These are phyloP conservation scores for Nakaseomyces kungkrabaensis DNA, from an alignment of 1,139 yeast genomes.

Conservation along the genomic window DNA sequence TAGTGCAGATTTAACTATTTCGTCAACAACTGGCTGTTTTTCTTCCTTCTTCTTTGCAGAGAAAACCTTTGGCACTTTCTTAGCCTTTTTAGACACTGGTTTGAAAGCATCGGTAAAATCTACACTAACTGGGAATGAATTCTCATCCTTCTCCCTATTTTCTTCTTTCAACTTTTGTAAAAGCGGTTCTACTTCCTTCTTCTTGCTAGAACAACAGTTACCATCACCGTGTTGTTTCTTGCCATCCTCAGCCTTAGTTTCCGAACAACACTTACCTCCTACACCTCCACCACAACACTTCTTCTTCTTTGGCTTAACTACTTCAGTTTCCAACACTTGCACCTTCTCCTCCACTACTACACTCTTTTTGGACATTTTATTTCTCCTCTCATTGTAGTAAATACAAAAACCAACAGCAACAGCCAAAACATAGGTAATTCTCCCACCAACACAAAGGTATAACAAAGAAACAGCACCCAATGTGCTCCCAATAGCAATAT, in stretches of 20 bases:
- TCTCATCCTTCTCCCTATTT: constrained; percentile 1
- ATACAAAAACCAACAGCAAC: constrained; percentile 23
- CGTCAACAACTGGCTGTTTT: constrained; percentile 15
- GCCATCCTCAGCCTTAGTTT: not conserved
- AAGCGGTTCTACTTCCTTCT: constrained; percentile 6
- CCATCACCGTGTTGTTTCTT: constrained; percentile 13
- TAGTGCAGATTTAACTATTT: constrained; percentile 22
- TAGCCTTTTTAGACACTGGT: constrained; percentile 11
- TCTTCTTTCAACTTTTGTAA: constrained; percentile 8
- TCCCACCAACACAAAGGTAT: constrained; percentile 26
- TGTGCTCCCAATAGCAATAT: constrained; percentile 4
- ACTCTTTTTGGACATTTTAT: not conserved
- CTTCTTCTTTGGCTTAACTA: not conserved
- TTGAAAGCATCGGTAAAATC: constrained; percentile 35
- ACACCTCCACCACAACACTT: constrained; percentile 4
- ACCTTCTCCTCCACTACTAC: not conserved
- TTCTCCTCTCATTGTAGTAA: constrained; percentile 13
- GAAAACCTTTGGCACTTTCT: constrained; percentile 19
- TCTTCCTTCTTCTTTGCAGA: constrained; percentile 16
- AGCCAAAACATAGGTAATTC: constrained; percentile 29
- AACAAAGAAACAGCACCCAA: constrained; percentile 4
- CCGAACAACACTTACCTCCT: constrained; percentile 3
- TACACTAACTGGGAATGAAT: constrained; percentile 28
- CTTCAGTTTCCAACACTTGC: not conserved
- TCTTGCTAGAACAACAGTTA: constrained; percentile 12